Conservation (phyloP, 1,284 basidiomycete species). For the Macrocystidia cucumis region DNA sequence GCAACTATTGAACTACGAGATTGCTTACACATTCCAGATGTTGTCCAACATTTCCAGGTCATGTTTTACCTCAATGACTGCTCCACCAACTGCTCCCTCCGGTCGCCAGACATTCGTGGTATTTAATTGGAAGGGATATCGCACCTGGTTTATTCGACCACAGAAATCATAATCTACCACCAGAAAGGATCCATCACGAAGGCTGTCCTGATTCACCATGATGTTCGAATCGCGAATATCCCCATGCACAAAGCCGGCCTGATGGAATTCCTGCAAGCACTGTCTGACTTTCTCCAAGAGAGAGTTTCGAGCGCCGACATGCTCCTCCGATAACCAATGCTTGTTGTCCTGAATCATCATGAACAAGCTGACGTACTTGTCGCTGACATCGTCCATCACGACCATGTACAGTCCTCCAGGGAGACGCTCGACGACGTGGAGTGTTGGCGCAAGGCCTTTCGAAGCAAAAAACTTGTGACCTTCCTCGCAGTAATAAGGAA, state of each 20-base stretch:
- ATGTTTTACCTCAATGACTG: constrained; percentile 9
- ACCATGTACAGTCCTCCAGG: constrained; percentile 12
- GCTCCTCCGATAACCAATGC: constrained; percentile 4
- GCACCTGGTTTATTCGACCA: constrained; percentile 5
- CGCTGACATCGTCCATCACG: constrained; percentile 10
- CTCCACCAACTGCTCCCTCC: constrained; percentile 8
- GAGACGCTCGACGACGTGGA: constrained; percentile 5
- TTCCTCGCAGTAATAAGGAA: constrained; percentile 9
- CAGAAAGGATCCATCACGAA: constrained; percentile 6
- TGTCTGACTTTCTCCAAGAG: constrained; percentile 6
- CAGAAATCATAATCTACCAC: constrained; percentile 12
- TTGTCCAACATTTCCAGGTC: constrained; percentile 7
- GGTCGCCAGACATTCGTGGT: constrained; percentile 8
- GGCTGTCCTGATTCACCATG: constrained; percentile 8
- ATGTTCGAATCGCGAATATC: constrained; percentile 12
- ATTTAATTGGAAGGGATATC: constrained; percentile 7
- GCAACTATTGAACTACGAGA: too few species aligned
- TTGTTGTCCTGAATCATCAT: not conserved
- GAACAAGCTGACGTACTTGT: constrained; percentile 10
- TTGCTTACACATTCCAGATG: constrained; percentile 3
- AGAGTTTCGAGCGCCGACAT: constrained; percentile 5
- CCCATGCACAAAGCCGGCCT: constrained; percentile 13
- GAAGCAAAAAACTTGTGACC: not conserved
- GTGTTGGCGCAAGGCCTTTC: not conserved
- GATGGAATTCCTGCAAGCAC: constrained; percentile 9